Evolutionary conservation across 768 basidiomycete species (phyloP), one percentile per base, ranked within the genome.

Genomic region (Naganishia kalamii): DNA sequence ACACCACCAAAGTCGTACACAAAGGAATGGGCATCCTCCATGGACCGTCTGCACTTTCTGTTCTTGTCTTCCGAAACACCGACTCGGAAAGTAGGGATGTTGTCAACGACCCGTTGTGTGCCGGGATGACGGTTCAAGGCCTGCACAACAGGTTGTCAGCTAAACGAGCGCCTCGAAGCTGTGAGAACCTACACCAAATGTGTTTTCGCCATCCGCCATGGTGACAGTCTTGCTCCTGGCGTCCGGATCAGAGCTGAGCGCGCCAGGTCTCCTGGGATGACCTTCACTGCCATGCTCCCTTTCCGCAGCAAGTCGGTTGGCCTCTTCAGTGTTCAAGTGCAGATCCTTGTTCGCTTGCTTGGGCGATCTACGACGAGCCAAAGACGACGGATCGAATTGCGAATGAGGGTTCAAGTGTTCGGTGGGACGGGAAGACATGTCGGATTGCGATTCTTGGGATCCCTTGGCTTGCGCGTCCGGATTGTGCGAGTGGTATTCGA

Each of bases 11-110:
- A 99, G 76, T 98, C 93, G 68, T 93, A 88, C 65, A 98, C 86
- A 73, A 97, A 96, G 25, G 92, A 91, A 77, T 98, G 92, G 7
- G 91, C 86, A 76, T 98, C 96, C 79, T 98, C 96, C 96, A 98
- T 98, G 54, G 88, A 90, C 69, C 94, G 82, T 67, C 96, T 82
- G 62, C 88, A 84, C 50, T 92, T 90, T 78, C 87, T 92, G 80
- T 81, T 81, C 61, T 77, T 70, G 68, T 96, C 91, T 71, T 94
- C 92, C 37, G 86, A 81, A 11, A 88, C 84, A 25, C 89, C 89
- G 37, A 91, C 83, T 61, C 85, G 82, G 78, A 86, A 91, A 5
- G 84, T 81, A 12, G 46, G 66, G 37, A 64, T 40, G 32, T 29
- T 21, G 66, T 44, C 46, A 43, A 25, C n/a, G 62, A 29, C 35